Evolutionary conservation across 192 early-diverging fungal genomes (phyloP).

Genomic region (Coemansia sp.): DNA sequence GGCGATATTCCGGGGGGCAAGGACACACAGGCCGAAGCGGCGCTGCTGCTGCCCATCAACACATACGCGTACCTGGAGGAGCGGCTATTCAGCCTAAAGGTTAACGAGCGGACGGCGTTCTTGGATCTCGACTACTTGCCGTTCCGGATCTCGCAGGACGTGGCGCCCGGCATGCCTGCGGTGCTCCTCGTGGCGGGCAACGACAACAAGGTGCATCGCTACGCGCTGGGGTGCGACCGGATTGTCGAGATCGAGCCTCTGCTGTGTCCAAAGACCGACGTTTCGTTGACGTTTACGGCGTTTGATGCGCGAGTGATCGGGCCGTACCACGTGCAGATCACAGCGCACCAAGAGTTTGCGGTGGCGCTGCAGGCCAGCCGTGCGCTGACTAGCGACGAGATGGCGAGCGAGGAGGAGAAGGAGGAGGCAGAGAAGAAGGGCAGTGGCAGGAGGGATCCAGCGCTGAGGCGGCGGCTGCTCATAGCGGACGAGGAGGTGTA

Average conservation of each 20-base stretch:
- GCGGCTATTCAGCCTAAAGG: conserved; percentile 38
- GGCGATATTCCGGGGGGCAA: neutral
- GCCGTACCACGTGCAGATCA: conserved; percentile 48
- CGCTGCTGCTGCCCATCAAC: conserved; percentile 36
- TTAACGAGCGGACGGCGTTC: conserved; percentile 11
- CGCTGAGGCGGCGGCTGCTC: conserved; percentile 20
- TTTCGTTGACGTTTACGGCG: conserved; percentile 36
- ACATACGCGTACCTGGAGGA: conserved; percentile 52
- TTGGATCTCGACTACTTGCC: conserved; percentile 49
- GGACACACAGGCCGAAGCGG: no score
- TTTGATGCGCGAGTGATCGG: conserved; percentile 51
- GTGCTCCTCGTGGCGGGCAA: conserved; percentile 50
- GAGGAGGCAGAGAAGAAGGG: neutral
- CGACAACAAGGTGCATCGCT: conserved; percentile 48
- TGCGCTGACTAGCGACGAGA: conserved; percentile 4
- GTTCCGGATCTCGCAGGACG: conserved; percentile 55
- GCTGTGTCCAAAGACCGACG: conserved; percentile 40
- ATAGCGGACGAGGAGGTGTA: conserved; percentile 54
- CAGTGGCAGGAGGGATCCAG: neutral
- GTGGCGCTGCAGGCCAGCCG: conserved; percentile 50
- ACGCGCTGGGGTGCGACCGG: conserved; percentile 44
- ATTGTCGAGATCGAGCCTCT: conserved; percentile 50
- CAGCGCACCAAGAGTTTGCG: conserved; percentile 53
- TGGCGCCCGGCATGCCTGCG: conserved; percentile 37
- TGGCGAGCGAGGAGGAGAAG: neutral